These are phyloP conservation scores for Brassica cretica DNA, from an alignment of 345 rosid genomes.

Conservation along the genomic window DNA sequence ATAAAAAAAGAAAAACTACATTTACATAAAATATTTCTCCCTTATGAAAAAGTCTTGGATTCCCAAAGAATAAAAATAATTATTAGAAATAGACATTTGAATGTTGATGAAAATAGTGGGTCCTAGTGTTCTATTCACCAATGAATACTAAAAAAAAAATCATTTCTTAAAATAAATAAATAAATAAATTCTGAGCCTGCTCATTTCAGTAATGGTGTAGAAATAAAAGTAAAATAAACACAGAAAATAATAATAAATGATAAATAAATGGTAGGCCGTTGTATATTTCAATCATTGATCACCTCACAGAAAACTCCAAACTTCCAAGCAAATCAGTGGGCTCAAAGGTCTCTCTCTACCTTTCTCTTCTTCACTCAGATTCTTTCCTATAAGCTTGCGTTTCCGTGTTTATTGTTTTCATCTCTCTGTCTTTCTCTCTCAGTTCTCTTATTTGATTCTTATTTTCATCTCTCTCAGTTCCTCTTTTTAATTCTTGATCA, in stretches of 20 bases:
- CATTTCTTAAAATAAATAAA: slow-evolving; percentile 3
- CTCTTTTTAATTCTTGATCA: slow-evolving; percentile 4
- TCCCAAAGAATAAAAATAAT: slow-evolving; percentile 8
- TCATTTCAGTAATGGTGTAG: slow-evolving; percentile 34
- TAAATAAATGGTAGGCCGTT: slow-evolving; percentile 21
- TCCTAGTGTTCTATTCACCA: slow-evolving; percentile 16
- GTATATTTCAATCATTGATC: slow-evolving; percentile 36
- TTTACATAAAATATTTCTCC: background rate
- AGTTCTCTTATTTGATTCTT: background rate
- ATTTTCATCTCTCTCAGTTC: background rate
- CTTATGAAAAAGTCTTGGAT: slow-evolving; percentile 31
- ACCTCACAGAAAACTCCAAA: slow-evolving; percentile 38
- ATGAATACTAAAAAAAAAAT: background rate
- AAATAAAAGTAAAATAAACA: slow-evolving; percentile 23
- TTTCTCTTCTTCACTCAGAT: slow-evolving; percentile 29
- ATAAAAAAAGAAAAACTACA: background rate
- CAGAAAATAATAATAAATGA: background rate
- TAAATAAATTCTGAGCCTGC: slow-evolving; percentile 30
- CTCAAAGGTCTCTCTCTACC: slow-evolving; percentile 6
- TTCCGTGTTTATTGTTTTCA: background rate
- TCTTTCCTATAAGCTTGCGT: slow-evolving; percentile 29
- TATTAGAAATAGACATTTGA: slow-evolving; percentile 32
- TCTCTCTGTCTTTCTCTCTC: background rate
- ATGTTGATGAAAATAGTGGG: slow-evolving; percentile 24
- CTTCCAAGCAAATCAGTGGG: slow-evolving; percentile 38